Evolutionary conservation across 108 stramenopile species (phyloP).

Genomic region (Cyclotella cryptica): DNA sequence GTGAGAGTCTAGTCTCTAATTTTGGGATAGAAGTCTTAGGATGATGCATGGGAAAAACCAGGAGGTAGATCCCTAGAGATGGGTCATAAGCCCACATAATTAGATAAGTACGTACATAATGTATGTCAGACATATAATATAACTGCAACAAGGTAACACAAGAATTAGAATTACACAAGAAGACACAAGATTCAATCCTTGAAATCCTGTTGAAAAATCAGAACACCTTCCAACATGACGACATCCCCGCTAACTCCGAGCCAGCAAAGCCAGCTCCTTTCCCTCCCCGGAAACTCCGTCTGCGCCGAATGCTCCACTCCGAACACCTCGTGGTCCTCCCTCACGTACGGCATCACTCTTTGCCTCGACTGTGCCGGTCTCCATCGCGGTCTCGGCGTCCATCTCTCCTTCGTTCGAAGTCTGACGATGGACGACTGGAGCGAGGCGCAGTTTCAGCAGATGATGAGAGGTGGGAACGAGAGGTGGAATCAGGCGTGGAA

Average conservation of each 20-base stretch:
- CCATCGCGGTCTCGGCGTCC: conserved; percentile 70
- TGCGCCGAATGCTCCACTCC: conserved; percentile 67
- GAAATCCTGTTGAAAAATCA: not conserved
- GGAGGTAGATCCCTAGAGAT: too few relatives aligned
- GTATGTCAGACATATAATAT: too few relatives aligned
- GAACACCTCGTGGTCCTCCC: conserved; percentile 84
- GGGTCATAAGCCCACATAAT: too few relatives aligned
- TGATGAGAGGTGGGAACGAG: conserved; percentile 60
- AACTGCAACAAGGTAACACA: too few relatives aligned
- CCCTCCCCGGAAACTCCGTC: conserved; percentile 56
- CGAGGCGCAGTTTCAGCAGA: conserved; percentile 29
- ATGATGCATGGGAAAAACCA: too few relatives aligned
- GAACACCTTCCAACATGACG: not conserved
- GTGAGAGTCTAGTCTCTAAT: too few relatives aligned
- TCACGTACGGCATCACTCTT: conserved; percentile 81
- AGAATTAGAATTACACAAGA: too few relatives aligned
- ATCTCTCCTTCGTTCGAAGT: conserved; percentile 57
- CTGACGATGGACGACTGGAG: conserved; percentile 70
- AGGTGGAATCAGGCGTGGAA: conserved; percentile 44
- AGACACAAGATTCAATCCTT: too few relatives aligned
- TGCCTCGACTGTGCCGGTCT: conserved; percentile 80
- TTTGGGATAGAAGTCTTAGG: too few relatives aligned
- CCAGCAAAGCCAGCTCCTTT: conserved; percentile 1
- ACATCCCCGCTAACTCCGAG: conserved; percentile 18
- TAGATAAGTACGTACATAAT: too few relatives aligned